Conservation (phyloP, 306 rosid species). For the barrel medic (Medicago truncatula) region DNA sequence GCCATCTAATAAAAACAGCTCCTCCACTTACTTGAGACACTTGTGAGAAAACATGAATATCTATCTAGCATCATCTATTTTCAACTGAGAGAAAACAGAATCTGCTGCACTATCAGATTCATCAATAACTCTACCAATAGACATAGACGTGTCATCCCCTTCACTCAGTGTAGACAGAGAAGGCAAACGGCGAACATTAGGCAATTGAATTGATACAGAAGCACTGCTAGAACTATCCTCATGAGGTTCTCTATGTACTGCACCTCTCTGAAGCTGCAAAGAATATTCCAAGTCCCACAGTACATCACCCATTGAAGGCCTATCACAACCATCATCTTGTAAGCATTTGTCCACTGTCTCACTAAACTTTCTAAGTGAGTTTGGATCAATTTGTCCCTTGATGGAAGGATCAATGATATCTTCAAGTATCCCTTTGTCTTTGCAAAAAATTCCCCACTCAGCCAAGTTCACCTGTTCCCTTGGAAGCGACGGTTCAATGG, state of each 20-base stretch:
- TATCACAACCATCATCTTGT: slow-evolving; percentile 46
- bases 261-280: slow-evolving; percentile 55
- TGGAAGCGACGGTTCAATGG: slow-evolving; percentile 39
- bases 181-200: slow-evolving; percentile 44
- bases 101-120: slow-evolving; percentile 36
- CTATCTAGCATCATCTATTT: slow-evolving; percentile 46
- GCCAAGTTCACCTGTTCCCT: slow-evolving; percentile 57
- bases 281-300: slow-evolving; percentile 67
- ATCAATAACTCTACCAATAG: slow-evolving; percentile 35
- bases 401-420: slow-evolving; percentile 51
- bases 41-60: neutral
- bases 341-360: slow-evolving; percentile 52
- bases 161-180: slow-evolving; percentile 45
- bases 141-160: slow-evolving; percentile 40
- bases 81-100: slow-evolving; percentile 49
- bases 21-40: slow-evolving; percentile 32
- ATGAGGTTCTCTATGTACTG: slow-evolving; percentile 21
- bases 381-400: slow-evolving; percentile 46
- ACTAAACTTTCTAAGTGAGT: slow-evolving; percentile 52
- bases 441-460: slow-evolving; percentile 60
- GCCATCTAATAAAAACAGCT: neutral
- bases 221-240: slow-evolving; percentile 48
- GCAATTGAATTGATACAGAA: slow-evolving; percentile 42
- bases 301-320: slow-evolving; percentile 63
- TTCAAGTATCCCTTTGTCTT: slow-evolving; percentile 47